Percentiles rank a stretch among this genome's conserved stretches.
These are phyloP conservation scores for Xylaria sp. DNA, from an alignment of 2,329 filamentous ascomycete genomes.

Conservation along the genomic window DNA sequence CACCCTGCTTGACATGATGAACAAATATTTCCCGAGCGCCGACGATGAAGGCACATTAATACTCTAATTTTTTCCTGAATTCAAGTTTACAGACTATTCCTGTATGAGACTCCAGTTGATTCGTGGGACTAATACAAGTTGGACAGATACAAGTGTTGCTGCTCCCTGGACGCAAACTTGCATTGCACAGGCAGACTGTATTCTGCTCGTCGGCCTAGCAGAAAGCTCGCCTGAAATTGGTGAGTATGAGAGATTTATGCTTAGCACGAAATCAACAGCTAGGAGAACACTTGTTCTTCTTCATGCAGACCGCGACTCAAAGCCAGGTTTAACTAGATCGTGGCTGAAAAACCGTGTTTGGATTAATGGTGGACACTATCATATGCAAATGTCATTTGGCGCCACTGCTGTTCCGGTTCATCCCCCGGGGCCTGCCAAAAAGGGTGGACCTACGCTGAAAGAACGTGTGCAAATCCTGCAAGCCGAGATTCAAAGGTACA, in stretches of 20 bases:
- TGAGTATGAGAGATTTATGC: slow-evolving; percentile 93
- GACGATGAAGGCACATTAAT: slow-evolving; percentile 61
- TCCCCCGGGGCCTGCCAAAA: slow-evolving; percentile 65
- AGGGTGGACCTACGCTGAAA: slow-evolving; percentile 84
- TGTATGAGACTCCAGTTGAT: neutral
- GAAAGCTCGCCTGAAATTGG: slow-evolving; percentile 90
- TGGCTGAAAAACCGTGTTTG: slow-evolving; percentile 94
- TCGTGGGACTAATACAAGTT: slow-evolving; percentile 18
- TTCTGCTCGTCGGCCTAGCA: slow-evolving; percentile 87
- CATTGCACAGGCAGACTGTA: slow-evolving; percentile 95
- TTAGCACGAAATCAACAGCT: slow-evolving; percentile 97
- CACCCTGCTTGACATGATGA: slow-evolving; percentile 54
- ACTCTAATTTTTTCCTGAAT: slow-evolving; percentile 74
- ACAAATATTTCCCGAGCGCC: slow-evolving; percentile 54
- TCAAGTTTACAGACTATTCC: slow-evolving; percentile 1
- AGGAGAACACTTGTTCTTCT: slow-evolving; percentile 90
- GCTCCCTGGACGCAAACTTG: slow-evolving; percentile 98
- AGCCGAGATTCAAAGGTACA: slow-evolving; percentile 98
- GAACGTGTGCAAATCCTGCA: slow-evolving; percentile 93
- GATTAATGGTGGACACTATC: slow-evolving; percentile 98
- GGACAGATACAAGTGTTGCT: slow-evolving; percentile 87
- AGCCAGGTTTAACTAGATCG: slow-evolving; percentile 80
- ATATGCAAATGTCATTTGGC: slow-evolving; percentile 93
- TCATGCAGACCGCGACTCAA: slow-evolving; percentile 86
- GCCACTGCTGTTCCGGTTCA: slow-evolving; percentile 77